Base-by-base conservation (phyloP, 257 asterid genomes). In the Petunia secreta region DNA sequence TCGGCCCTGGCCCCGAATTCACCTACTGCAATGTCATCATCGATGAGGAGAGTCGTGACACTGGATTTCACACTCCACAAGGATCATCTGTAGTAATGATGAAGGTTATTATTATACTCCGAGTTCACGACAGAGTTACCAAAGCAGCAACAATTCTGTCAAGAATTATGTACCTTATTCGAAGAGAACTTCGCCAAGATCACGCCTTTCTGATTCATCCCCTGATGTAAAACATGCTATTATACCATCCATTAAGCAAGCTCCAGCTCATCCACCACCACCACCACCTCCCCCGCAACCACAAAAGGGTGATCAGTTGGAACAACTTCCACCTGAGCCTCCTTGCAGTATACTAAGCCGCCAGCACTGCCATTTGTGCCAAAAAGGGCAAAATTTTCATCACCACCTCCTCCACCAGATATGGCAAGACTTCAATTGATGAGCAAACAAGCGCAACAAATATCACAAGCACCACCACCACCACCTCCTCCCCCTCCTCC, bases 11-110 rank as follows among this genome's bases (percentile, higher is more conserved):
- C 76, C 85, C 85, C 89, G 8, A 85, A 83, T 64, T 92, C 97
- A 37, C 97, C 98, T 6, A 97, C 99, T 8, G 95, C 98, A 3
- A 89, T 92, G 94, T 89, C 99, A 44, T 94, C 98, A 16, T 94
- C 9, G 98, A 93, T 36, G 98, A 96, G 62, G 99, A 95, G 82
- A 88, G 96, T 64, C 91, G 86, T 40, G 97, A 88, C 40, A 87
- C 94, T 53, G 89, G 90, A 63, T 94, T 92, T 87, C 93, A 94
- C 86, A 94, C 98, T 1, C 97, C 99, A 5, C 99, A 92, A 60
- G 96, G 98, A 48, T 96, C 99, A 1, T 85, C 95, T 25, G 73
- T 81, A 90, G 93, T 92, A 91, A 88, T 25, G 96, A 88, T 75
- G 91, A 87, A 59, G 84, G 80, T 43, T 83, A 83, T 6, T 44